phyloP scores from a whole-genome alignment of 2,329 filamentous ascomycete genomes.

The Fusarium neocosmosporiellum region DNA sequence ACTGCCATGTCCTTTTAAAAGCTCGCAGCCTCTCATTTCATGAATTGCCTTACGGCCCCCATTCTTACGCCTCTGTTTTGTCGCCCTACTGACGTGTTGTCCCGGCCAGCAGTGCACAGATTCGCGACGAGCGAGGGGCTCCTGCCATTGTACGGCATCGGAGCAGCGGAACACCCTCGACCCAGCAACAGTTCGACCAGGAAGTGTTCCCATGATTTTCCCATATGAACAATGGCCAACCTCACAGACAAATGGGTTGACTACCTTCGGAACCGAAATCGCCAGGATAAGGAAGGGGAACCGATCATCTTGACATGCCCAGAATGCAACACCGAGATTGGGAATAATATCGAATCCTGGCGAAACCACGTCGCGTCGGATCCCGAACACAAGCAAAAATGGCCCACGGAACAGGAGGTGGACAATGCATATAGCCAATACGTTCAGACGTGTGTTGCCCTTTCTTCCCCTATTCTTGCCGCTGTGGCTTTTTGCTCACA shows the following conservation, averaged over 20 bases:
- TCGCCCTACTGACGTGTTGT: too few relatives aligned
- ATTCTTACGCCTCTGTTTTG: too few relatives aligned
- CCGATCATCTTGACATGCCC: neutral
- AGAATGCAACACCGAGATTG: slow-evolving; percentile 40
- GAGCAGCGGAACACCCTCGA: neutral
- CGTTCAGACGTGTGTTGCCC: slow-evolving; percentile 14
- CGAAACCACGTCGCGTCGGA: slow-evolving; percentile 38
- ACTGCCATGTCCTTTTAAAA: too few relatives aligned
- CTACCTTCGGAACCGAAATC: slow-evolving; percentile 25
- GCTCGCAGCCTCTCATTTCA: too few relatives aligned
- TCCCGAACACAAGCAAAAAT: slow-evolving; percentile 27
- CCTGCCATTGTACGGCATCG: neutral
- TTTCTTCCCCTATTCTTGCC: neutral
- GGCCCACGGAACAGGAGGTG: slow-evolving; percentile 41
- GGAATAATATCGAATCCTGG: slow-evolving; percentile 42
- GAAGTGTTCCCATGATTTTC: neutral
- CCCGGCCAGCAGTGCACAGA: too few relatives aligned
- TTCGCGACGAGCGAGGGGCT: too few relatives aligned
- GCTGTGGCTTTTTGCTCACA: neutral
- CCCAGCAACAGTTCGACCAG: neutral
- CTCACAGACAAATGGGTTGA: slow-evolving; percentile 31
- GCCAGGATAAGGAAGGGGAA: slow-evolving; percentile 25
- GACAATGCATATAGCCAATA: slow-evolving; percentile 41
- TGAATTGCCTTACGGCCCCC: too few relatives aligned
- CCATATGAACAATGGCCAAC: slow-evolving; percentile 23